Evolutionary conservation across 495 filamentous ascomycete genomes (phyloP).

Genomic region (Recurvomyces mirabilis): DNA sequence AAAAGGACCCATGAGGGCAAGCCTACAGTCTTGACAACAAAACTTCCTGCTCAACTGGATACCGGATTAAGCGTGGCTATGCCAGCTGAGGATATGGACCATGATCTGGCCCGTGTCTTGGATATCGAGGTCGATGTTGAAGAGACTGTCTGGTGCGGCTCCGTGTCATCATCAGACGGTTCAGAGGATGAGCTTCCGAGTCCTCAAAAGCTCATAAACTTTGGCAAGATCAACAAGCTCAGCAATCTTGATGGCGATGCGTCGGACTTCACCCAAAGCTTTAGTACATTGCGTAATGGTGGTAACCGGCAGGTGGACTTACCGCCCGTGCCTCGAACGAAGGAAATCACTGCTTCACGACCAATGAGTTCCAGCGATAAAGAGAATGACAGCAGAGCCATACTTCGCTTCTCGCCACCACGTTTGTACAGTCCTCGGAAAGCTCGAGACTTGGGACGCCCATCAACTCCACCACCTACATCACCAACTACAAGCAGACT

Average conservation of each 20-base stretch:
- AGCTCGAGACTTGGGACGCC: slow-evolving; percentile 4
- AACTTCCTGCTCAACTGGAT: no score
- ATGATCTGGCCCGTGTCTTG: background rate
- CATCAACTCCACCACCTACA: slow-evolving; percentile 31
- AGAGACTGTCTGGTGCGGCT: slow-evolving; percentile 26
- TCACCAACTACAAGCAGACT: slow-evolving; percentile 37
- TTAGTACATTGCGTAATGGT: background rate
- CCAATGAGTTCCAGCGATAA: slow-evolving; percentile 22
- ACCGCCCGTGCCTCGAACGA: no score
- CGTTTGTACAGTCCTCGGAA: slow-evolving; percentile 24
- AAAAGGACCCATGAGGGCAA: background rate
- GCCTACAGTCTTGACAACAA: background rate
- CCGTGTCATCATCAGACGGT: background rate
- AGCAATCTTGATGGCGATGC: background rate
- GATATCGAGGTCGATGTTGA: slow-evolving; percentile 14
- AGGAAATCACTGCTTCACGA: slow-evolving; percentile 8
- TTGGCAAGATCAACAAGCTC: background rate
- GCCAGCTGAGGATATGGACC: background rate
- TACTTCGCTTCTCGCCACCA: slow-evolving; percentile 24
- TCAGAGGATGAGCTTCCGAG: slow-evolving; percentile 22
- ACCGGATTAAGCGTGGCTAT: no score
- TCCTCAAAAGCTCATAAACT: slow-evolving; percentile 11
- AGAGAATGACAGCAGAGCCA: slow-evolving; percentile 17
- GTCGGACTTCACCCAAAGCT: background rate
- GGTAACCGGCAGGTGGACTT: background rate